Conservation (phyloP, 148 eudicot genomes). For the Pharnaceum exiguum region DNA sequence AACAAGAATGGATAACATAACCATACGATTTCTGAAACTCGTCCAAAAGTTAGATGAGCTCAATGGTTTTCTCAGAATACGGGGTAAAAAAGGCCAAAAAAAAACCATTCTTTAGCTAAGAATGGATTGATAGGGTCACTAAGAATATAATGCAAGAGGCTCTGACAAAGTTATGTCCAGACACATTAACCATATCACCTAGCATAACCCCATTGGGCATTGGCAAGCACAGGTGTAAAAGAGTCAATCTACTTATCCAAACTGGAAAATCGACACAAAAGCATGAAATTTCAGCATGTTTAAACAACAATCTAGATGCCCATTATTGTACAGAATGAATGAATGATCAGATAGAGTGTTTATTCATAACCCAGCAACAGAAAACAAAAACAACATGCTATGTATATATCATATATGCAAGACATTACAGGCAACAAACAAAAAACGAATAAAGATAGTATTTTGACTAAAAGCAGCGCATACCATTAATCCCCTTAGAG, state of each 20-base stretch:
- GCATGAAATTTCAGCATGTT: constrained; percentile 13
- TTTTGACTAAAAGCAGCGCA: neutral
- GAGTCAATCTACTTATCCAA: constrained; percentile 17
- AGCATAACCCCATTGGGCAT: constrained; percentile 20
- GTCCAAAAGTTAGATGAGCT: neutral
- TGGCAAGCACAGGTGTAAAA: constrained; percentile 11
- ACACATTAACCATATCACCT: constrained; percentile 15
- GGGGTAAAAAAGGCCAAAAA: neutral
- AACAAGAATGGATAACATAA: neutral
- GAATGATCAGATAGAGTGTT: constrained; percentile 16
- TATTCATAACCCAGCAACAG: neutral
- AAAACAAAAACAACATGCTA: constrained; percentile 13
- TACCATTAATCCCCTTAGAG: constrained; percentile 62
- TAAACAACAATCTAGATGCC: constrained; percentile 24
- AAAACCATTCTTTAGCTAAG: constrained; percentile 2
- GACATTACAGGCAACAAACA: neutral
- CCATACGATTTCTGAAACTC: neutral
- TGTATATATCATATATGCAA: neutral
- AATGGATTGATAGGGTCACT: constrained; percentile 5
- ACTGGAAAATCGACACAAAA: constrained; percentile 14
- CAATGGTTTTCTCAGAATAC: neutral
- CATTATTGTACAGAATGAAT: constrained; percentile 1
- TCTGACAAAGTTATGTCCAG: constrained; percentile 7
- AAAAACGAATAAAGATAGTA: constrained; percentile 10
- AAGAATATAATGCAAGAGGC: constrained; percentile 10